These are phyloP conservation scores for Candida albicans DNA, from an alignment of 1,139 yeast species.

Conservation along the genomic window DNA sequence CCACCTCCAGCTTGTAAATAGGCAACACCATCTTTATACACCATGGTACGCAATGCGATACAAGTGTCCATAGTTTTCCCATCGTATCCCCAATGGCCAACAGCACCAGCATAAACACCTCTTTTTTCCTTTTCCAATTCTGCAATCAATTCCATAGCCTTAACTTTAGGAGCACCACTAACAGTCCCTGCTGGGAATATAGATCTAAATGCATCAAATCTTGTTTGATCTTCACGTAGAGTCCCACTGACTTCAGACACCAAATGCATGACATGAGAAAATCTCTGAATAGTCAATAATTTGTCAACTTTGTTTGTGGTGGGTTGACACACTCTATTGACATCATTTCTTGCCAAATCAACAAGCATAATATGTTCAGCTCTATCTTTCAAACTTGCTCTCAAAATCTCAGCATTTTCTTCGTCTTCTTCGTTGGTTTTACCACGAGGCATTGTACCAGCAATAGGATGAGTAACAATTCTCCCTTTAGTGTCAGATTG, in stretches of 20 bases:
- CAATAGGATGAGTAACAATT: slow-evolving; percentile 93
- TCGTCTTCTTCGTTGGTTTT: slow-evolving; percentile 91
- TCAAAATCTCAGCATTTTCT: slow-evolving; percentile 67
- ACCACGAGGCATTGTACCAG: slow-evolving; percentile 93
- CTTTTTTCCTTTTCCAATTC: slow-evolving; percentile 89
- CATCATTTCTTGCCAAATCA: slow-evolving; percentile 93
- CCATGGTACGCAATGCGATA: slow-evolving; percentile 96
- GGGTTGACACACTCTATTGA: slow-evolving; percentile 93
- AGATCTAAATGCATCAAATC: slow-evolving; percentile 96
- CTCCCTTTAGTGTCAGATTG: slow-evolving; percentile 72
- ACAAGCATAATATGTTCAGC: slow-evolving; percentile 99
- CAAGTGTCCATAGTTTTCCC: slow-evolving; percentile 94
- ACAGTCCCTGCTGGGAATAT: slow-evolving; percentile 99
- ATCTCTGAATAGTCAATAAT: slow-evolving; percentile 83
- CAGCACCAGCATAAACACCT: slow-evolving; percentile 98
- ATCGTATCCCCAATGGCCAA: slow-evolving; percentile 97
- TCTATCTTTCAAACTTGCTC: slow-evolving; percentile 83
- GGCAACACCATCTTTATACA: slow-evolving; percentile 84
- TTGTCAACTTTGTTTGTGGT: slow-evolving; percentile 81
- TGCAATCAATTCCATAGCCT: slow-evolving; percentile 92
- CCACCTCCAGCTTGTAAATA: slow-evolving; percentile 99
- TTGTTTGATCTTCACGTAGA: slow-evolving; percentile 74
- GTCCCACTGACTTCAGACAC: slow-evolving; percentile 95
- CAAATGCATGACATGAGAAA: slow-evolving; percentile 96
- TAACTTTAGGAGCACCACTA: slow-evolving; percentile 96